Conservation (phyloP, 805 yeast species). For the Maudiozyma barnettii region DNA sequence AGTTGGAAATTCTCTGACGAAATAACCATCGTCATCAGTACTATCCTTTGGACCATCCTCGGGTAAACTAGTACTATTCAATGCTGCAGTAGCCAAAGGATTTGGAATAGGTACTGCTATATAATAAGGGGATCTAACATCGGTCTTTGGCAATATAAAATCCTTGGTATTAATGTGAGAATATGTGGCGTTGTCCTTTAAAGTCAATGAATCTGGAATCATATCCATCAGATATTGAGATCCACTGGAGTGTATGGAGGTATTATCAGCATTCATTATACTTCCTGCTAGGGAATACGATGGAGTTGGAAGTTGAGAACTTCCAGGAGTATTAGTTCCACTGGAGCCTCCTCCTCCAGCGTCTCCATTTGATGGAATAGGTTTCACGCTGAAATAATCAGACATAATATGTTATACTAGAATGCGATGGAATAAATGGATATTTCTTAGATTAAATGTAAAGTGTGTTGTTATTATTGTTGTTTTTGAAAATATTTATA, state of each 20-base stretch:
- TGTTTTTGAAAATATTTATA: no score
- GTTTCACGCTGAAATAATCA: slow-evolving; percentile 17
- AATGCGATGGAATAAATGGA: no score
- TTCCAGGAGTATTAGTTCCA: not conserved
- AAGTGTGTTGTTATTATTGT: no score
- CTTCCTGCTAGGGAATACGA: not conserved
- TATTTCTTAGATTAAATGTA: no score
- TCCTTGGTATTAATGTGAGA: slow-evolving; percentile 3
- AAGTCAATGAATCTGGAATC: slow-evolving; percentile 10
- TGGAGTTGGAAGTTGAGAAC: not conserved
- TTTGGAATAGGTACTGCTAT: slow-evolving; percentile 29
- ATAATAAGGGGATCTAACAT: slow-evolving; percentile 26
- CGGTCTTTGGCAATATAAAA: slow-evolving; percentile 20
- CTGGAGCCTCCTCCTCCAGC: not conserved
- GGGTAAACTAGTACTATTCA: not conserved
- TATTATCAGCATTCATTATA: slow-evolving; percentile 7
- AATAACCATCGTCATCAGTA: slow-evolving; percentile 14
- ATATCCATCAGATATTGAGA: slow-evolving; percentile 20
- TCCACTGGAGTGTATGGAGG: slow-evolving; percentile 14
- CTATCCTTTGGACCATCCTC: slow-evolving; percentile 1
- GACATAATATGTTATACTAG: slow-evolving; percentile 12
- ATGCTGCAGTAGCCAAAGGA: slow-evolving; percentile 10
- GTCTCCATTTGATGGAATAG: not conserved
- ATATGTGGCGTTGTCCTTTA: slow-evolving; percentile 5
- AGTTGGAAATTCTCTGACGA: slow-evolving; percentile 49